A percentile compares a stretch with the other conserved stretches of the same genome.
Evolutionary conservation across 2,329 filamentous ascomycete species (phyloP).

Genomic region (Trichoderma afroharzianum): DNA sequence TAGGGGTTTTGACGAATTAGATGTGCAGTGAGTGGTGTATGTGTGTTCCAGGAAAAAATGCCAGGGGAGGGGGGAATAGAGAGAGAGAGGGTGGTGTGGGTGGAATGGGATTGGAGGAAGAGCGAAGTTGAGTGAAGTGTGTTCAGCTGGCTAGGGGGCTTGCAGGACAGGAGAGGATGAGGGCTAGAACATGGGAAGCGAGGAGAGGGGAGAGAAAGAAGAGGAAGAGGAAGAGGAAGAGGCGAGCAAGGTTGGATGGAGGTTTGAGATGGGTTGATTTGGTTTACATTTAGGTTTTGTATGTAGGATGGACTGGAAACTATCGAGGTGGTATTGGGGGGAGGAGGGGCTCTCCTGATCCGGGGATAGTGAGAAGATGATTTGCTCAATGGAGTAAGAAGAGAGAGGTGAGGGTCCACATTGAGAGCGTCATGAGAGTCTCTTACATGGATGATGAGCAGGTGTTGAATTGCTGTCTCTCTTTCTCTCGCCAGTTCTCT

Average conservation of each 20-base stretch:
- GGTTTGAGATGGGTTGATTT: background rate
- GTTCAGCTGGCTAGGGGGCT: background rate
- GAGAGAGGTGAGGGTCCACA: background rate
- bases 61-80: background rate
- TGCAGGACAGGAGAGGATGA: background rate
- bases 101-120: background rate
- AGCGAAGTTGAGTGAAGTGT: background rate
- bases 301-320: background rate
- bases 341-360: background rate
- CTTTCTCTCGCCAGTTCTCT: background rate
- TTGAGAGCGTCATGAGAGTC: background rate
- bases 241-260: background rate
- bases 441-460: background rate
- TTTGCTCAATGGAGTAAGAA: background rate
- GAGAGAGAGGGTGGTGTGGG: background rate
- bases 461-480: too few species aligned
- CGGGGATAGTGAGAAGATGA: background rate
- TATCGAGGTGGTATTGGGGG: background rate
- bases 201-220: background rate
- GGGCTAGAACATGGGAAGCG: background rate
- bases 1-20: background rate
- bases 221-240: background rate
- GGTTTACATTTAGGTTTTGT: background rate
- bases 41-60: background rate
- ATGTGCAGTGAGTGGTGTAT: background rate